Evolutionary conservation across 257 asterid species (phyloP).

Genomic region (Salvia rosmarinus): DNA sequence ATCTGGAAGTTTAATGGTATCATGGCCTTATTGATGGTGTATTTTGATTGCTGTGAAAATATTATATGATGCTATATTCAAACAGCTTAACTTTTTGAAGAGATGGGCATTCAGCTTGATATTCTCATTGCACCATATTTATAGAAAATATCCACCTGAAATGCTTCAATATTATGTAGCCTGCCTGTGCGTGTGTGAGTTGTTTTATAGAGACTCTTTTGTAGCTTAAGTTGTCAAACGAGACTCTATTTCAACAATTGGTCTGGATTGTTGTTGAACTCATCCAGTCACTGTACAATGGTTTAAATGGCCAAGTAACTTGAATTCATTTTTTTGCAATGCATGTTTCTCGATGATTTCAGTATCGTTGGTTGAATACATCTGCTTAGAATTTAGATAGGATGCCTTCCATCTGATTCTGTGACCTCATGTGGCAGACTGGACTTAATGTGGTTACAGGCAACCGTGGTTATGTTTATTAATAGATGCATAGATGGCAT

Average conservation of each 20-base stretch:
- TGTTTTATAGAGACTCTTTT: not conserved
- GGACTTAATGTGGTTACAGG: not conserved
- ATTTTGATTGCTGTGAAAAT: constrained; percentile 2
- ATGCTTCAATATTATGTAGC: not conserved
- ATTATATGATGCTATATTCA: not conserved
- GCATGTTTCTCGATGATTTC: not conserved
- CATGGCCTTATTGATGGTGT: constrained; percentile 13
- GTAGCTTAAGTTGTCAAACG: not conserved
- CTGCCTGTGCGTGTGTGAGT: not conserved
- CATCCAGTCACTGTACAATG: not conserved
- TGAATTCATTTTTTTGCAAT: not conserved
- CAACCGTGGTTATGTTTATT: not conserved
- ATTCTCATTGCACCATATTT: not conserved
- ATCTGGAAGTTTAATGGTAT: constrained; percentile 6
- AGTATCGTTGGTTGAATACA: constrained; percentile 13
- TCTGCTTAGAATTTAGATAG: constrained; percentile 16
- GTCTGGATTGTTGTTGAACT: not conserved
- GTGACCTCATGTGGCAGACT: not conserved
- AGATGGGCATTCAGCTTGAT: not conserved
- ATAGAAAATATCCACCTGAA: not conserved
- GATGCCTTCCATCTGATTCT: constrained; percentile 16
- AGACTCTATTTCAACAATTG: not conserved
- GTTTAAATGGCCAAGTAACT: constrained; percentile 12
- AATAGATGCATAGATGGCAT: not conserved
- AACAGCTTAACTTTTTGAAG: not conserved